These are phyloP conservation scores for Aaosphaeria arxii DNA, from an alignment of 2,329 filamentous ascomycete genomes.

Conservation along the genomic window DNA sequence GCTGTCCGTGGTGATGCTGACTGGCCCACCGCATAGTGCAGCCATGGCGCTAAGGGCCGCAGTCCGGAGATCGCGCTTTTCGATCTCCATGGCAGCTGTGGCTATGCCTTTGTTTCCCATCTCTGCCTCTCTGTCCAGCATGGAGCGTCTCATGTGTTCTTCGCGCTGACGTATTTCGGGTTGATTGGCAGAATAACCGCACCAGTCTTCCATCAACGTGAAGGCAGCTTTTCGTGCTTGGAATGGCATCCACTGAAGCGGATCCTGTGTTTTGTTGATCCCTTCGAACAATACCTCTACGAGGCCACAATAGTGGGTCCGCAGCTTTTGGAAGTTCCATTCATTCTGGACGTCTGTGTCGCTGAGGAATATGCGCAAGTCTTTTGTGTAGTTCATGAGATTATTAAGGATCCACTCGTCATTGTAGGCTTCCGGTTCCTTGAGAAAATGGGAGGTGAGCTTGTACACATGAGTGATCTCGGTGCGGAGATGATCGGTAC, in stretches of 20 bases:
- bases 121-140: slow-evolving; percentile 74
- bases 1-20: slow-evolving; percentile 84
- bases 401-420: slow-evolving; percentile 91
- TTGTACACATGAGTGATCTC: slow-evolving; percentile 97
- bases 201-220: slow-evolving; percentile 98
- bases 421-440: slow-evolving; percentile 71
- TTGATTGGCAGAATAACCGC: slow-evolving; percentile 92
- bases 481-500: slow-evolving; percentile 82
- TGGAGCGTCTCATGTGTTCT: slow-evolving; percentile 80
- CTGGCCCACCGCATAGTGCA: slow-evolving; percentile 76
- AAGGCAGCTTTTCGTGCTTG: slow-evolving; percentile 95
- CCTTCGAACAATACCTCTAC: slow-evolving; percentile 92
- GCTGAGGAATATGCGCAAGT: slow-evolving; percentile 90
- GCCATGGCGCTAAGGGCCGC: slow-evolving; percentile 96
- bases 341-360: slow-evolving; percentile 93
- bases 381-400: slow-evolving; percentile 83
- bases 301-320: slow-evolving; percentile 90
- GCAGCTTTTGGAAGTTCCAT: slow-evolving; percentile 87
- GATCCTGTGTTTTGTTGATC: slow-evolving; percentile 80
- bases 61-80: slow-evolving; percentile 87
- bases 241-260: slow-evolving; percentile 94
- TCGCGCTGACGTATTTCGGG: slow-evolving; percentile 76
- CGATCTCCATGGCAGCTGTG: slow-evolving; percentile 91
- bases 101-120: slow-evolving; percentile 72
- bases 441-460: slow-evolving; percentile 84